Base-by-base conservation (phyloP, 1,284 basidiomycete species). In the Tylopilus orsonianus region DNA sequence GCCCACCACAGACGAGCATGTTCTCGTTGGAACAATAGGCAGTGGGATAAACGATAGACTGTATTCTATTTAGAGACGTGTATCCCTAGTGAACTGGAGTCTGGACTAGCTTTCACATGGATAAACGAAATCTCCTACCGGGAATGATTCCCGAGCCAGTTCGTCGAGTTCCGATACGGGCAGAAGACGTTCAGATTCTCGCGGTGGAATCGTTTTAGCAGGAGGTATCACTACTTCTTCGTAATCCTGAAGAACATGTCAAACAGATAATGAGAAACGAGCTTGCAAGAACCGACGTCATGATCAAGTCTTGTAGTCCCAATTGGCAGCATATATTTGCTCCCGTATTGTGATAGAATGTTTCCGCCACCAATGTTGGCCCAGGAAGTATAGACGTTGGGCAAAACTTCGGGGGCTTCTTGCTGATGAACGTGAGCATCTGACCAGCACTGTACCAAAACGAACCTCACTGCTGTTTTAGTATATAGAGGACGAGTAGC, bases 21-120 rank as follows among this genome's bases (percentile, higher is more conserved):
- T 99, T 99, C 69, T 98, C 97, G 58, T 97, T 98, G 1, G 93
- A 90, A 19, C 81, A 77, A 71, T 97, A 98, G 2, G 95, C 97
- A 2, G 92, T 91, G 0, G 91, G 89, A 69, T 90, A 98, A 12
- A 99, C 88, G 48, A 97, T 93, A 7, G 92, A 96, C 66, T 99
- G 97, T 53, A 99, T 89, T 54, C 97, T 81, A 65, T 99, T 99
- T 54, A 99, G 76, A 16, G 85, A 79, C 39, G 79, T 74, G 65
- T 99, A 99, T 22, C 91, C 91, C 85, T 94, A 48, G n/a, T 30
- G 46, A 9, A 46, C 41, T 29, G 35, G 47, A 23, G 47, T 41
- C 18, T 44, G 47, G 55, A 38, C 2, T 24, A 16, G 30, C 26
- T 19, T 14, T n/a, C 5, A 32, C 35, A 35, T 27, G 39, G 20